phyloP scores from a whole-genome alignment of 345 rosid species.

The Clarkia xantiana region DNA sequence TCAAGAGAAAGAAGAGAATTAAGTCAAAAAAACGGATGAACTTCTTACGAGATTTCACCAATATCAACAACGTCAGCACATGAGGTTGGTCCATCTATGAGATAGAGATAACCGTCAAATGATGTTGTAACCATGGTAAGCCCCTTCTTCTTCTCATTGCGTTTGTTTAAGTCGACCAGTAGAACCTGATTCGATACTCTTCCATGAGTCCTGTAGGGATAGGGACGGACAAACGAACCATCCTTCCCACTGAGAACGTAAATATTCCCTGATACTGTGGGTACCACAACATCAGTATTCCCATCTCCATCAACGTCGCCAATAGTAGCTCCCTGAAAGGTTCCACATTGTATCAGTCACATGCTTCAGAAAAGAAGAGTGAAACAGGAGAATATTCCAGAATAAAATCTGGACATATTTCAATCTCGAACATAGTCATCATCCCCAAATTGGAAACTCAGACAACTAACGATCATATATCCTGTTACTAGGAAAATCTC shows the following conservation, averaged over 20 bases:
- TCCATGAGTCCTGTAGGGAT: conserved; percentile 96
- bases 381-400: neutral
- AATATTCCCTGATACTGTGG: conserved; percentile 84
- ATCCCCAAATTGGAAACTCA: no score
- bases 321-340: conserved; percentile 65
- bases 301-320: conserved; percentile 99
- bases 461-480: no score
- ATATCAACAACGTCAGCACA: conserved; percentile 95
- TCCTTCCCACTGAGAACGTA: conserved; percentile 92
- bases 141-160: conserved; percentile 67
- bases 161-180: conserved; percentile 75
- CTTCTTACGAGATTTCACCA: conserved; percentile 95
- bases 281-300: conserved; percentile 79
- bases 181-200: conserved; percentile 98
- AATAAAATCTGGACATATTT: no score
- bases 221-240: conserved; percentile 74
- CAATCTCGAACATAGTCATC: no score
- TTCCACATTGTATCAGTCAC: neutral
- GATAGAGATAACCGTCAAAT: conserved; percentile 91
- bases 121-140: conserved; percentile 88
- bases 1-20: conserved; percentile 6
- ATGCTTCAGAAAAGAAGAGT: neutral
- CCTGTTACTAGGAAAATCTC: no score
- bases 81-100: conserved; percentile 94
- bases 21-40: neutral